phyloP scores from a whole-genome alignment of 73 alveolate genomes.

The Paramecium tetraurelia region DNA sequence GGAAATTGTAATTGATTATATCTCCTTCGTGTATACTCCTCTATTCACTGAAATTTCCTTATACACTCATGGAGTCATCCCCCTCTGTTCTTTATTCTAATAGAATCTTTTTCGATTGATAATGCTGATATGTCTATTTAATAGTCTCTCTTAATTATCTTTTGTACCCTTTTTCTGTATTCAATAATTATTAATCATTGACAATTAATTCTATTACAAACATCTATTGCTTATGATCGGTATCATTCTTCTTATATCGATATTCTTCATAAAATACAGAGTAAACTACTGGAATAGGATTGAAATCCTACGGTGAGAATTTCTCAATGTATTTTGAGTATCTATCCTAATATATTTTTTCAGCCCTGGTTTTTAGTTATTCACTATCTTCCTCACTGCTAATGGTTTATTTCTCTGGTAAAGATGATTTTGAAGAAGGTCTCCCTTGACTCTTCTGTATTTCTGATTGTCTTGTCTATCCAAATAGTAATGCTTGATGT shows the following conservation, averaged over 20 bases:
- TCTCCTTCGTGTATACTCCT: neutral
- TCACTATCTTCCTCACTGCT: conserved; percentile 30
- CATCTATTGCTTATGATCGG: neutral
- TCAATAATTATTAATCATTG: neutral
- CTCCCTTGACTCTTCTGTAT: neutral
- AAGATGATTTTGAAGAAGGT: neutral
- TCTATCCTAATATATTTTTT: neutral
- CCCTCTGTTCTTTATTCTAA: neutral
- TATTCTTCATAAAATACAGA: conserved; percentile 15
- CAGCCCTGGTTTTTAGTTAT: conserved; percentile 7
- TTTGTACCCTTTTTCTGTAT: neutral
- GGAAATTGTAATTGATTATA: neutral
- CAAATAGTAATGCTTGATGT: conserved; percentile 3
- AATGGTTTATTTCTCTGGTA: neutral
- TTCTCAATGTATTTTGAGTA: neutral
- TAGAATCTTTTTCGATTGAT: neutral
- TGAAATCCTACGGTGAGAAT: neutral
- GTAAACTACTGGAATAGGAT: neutral
- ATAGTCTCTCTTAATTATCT: conserved; percentile 22
- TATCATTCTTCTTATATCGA: conserved; percentile 9
- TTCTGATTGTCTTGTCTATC: neutral
- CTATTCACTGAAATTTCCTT: neutral
- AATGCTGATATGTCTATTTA: neutral
- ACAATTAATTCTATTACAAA: neutral
- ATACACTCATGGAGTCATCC: neutral